Percentiles rank a stretch among this genome's conserved stretches.
Conservation (phyloP, 2,329 filamentous ascomycete genomes). For the Sordariomycetes sp. region DNA sequence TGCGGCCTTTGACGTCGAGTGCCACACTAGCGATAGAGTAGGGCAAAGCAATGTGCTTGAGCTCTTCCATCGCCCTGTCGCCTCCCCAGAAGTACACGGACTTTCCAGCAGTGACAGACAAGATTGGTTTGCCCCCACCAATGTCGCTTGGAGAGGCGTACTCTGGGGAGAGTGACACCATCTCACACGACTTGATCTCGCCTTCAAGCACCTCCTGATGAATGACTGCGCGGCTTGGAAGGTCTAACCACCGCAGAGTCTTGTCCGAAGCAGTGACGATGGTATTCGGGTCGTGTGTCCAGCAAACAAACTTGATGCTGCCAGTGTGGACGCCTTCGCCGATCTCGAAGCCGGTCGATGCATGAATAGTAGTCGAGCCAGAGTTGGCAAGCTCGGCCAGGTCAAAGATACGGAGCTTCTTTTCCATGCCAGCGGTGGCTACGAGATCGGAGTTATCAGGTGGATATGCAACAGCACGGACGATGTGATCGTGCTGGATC, state of each 20-base stretch:
- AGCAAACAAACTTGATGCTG: conserved; percentile 93
- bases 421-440: conserved; percentile 91
- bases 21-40: conserved; percentile 89
- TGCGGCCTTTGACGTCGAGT: conserved; percentile 70
- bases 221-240: conserved; percentile 66
- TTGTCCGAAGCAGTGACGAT: conserved; percentile 89
- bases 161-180: conserved; percentile 58
- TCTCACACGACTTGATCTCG: conserved; percentile 84
- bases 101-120: conserved; percentile 91
- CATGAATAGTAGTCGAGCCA: conserved; percentile 37
- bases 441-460: conserved; percentile 74
- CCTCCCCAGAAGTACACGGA: conserved; percentile 89
- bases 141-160: conserved; percentile 52
- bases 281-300: conserved; percentile 81
- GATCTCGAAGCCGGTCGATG: conserved; percentile 72
- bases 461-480: conserved; percentile 85
- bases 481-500: conserved; percentile 88
- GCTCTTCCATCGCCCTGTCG: conserved; percentile 52
- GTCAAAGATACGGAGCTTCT: conserved; percentile 92
- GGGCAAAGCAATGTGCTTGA: conserved; percentile 72
- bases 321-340: conserved; percentile 74
- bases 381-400: conserved; percentile 50
- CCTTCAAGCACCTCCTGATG: conserved; percentile 73
- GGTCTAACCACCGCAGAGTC: conserved; percentile 88
- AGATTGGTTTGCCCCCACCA: conserved; percentile 58